Percentiles rank a stretch among this genome's conserved stretches.
Evolutionary conservation across 257 asterid species (phyloP).

Genomic region (Petunia secreta): DNA sequence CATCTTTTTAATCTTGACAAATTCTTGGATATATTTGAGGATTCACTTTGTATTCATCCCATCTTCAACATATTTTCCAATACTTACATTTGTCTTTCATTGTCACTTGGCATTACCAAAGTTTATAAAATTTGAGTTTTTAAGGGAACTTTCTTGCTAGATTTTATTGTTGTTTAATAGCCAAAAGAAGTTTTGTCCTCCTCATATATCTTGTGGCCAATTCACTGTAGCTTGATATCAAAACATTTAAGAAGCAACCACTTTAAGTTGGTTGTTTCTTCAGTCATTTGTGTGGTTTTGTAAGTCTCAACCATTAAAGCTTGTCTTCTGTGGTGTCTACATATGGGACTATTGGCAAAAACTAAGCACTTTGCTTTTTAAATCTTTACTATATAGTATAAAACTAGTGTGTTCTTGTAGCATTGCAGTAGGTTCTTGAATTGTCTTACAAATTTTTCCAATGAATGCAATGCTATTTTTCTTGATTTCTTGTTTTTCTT

Average conservation of each 20-base stretch:
- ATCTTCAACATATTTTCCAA: conserved; percentile 15
- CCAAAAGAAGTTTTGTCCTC: conserved; percentile 23
- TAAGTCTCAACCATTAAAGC: conserved; percentile 59
- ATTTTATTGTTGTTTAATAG: conserved; percentile 1
- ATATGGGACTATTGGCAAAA: neutral
- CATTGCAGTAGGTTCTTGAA: neutral
- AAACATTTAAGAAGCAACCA: conserved; percentile 36
- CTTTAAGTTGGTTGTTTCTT: conserved; percentile 33
- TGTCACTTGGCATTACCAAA: conserved; percentile 44
- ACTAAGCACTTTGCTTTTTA: neutral
- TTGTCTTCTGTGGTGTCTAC: conserved; percentile 61
- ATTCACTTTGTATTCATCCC: conserved; percentile 25
- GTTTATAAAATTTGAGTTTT: conserved; percentile 34
- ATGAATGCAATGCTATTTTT: conserved; percentile 55
- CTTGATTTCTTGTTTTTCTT: conserved; percentile 64
- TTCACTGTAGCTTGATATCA: conserved; percentile 42
- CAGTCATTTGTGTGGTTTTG: conserved; percentile 48
- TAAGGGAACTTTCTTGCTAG: conserved; percentile 23
- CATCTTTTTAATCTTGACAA: neutral
- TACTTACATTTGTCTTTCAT: conserved; percentile 13
- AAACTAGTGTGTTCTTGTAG: conserved; percentile 11
- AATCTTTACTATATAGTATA: neutral
- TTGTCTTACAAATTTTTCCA: neutral
- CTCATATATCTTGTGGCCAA: conserved; percentile 28
- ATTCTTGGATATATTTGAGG: conserved; percentile 26